Evolutionary conservation across 108 stramenopile species (phyloP), one percentile per base, ranked within the genome.

Genomic region (Asterionellopsis glacialis): DNA sequence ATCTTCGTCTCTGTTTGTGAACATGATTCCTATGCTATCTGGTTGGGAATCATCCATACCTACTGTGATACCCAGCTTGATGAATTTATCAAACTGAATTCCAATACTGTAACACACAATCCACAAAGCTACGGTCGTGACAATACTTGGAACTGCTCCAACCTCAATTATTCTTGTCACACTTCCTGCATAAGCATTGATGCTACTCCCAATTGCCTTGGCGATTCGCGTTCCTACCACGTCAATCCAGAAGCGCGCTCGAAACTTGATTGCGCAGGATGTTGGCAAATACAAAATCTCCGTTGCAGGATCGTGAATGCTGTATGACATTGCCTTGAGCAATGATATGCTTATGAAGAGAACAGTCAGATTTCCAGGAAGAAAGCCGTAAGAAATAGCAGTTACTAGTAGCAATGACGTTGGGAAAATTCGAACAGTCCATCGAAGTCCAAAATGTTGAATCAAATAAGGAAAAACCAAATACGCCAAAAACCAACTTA

Each of bases 241-340:
- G 67, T 94, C 93, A 62, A 94, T 91, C 93, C 93, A 94, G 64
- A 90, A 88, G 54, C 91, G 90, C 52, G 87, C 83, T 54, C 76
- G 59, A 54, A 92, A 90, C 62, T 97, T 95, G 54, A 94, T 74
- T 25, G 74, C 75, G 57, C 89, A 84, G 22, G 85, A 85, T 12
- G 96, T 97, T 16, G 92, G 92, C 58, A 93, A 74, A 74, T 94
- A 97, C 38, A 97, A 64, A 40, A 97, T 76, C 63, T 97, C 96
- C 60, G 90, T 94, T 63, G 90, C 66, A 18, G 96, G 96, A 74
- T 97, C 96, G 65, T 95, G 88, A 6, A 97, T 76, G 25, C 85
- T 83, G 67, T 95, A 97, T 27, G 93, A 93, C 82, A 97, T 79
- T 14, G 91, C 93, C 79, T 95, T 97, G 57, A 94, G 83, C 2